Percentiles rank a stretch among this genome's conserved stretches.
These are phyloP conservation scores for Rhododendron molle DNA, from an alignment of 148 eudicot genomes.

Conservation along the genomic window DNA sequence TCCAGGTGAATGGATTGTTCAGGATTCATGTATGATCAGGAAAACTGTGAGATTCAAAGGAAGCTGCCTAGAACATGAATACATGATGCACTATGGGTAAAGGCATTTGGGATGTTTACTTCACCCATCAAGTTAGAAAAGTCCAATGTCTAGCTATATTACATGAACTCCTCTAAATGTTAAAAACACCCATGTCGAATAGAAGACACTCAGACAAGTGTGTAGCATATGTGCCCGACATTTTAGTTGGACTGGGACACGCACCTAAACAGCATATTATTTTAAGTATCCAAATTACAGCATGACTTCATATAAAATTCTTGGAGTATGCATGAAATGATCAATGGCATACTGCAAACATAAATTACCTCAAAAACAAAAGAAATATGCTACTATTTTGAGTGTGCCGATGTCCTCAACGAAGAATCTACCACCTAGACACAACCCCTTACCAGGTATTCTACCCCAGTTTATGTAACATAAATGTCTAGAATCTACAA, in stretches of 20 bases:
- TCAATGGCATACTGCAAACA: background rate
- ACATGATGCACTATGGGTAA: background rate
- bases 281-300: background rate
- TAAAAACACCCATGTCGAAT: background rate
- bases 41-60: background rate
- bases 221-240: background rate
- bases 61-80: background rate
- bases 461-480: background rate
- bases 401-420: background rate
- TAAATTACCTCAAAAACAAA: background rate
- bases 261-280: background rate
- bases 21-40: background rate
- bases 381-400: background rate
- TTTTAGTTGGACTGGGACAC: background rate
- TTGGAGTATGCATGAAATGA: background rate
- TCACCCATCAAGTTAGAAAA: background rate
- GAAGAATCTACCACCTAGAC: background rate
- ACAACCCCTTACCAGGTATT: background rate
- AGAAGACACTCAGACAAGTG: background rate
- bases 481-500: background rate
- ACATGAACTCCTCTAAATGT: background rate
- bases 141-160: background rate
- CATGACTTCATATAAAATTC: background rate
- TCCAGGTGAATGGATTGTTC: background rate
- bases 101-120: background rate